Percentiles rank a stretch among this genome's conserved stretches.
These are phyloP conservation scores for Zoysia matrella DNA, from an alignment of 202 grass and related monocot species.

Conservation along the genomic window DNA sequence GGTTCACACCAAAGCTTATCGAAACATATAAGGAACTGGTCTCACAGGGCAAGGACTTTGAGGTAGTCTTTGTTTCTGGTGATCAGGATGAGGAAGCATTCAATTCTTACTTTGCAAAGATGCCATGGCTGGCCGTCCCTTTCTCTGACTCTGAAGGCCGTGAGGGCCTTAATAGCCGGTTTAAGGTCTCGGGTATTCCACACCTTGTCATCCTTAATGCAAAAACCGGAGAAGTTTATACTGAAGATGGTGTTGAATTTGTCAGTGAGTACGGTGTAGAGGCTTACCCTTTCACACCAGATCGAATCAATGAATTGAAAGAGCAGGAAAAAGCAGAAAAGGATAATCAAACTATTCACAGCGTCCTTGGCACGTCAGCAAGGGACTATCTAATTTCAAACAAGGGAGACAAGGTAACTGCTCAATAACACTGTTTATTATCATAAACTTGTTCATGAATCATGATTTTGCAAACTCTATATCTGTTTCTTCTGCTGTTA, in stretches of 20 bases:
- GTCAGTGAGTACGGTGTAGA: constrained; percentile 62
- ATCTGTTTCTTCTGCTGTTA: neutral
- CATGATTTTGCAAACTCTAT: constrained; percentile 23
- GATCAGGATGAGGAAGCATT: constrained; percentile 61
- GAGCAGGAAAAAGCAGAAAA: constrained; percentile 64
- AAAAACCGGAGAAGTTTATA: no score
- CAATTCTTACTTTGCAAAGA: constrained; percentile 57
- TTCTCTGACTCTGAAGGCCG: no score
- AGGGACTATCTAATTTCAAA: constrained; percentile 73
- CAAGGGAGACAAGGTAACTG: constrained; percentile 69
- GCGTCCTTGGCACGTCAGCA: constrained; percentile 45
- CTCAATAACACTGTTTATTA: neutral
- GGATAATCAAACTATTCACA: constrained; percentile 75
- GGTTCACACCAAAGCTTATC: constrained; percentile 74
- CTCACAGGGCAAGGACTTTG: constrained; percentile 59
- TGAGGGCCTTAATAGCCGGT: no score
- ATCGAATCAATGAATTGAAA: constrained; percentile 61
- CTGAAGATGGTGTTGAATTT: constrained; percentile 44
- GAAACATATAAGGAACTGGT: constrained; percentile 58
- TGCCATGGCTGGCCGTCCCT: no score
- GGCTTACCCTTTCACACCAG: constrained; percentile 73
- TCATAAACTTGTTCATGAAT: no score
- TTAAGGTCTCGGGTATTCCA: no score
- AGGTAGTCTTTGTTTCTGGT: constrained; percentile 72
- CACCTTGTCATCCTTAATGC: no score